Conservation (phyloP, 441 rosid species). For the Populus hybrid region DNA sequence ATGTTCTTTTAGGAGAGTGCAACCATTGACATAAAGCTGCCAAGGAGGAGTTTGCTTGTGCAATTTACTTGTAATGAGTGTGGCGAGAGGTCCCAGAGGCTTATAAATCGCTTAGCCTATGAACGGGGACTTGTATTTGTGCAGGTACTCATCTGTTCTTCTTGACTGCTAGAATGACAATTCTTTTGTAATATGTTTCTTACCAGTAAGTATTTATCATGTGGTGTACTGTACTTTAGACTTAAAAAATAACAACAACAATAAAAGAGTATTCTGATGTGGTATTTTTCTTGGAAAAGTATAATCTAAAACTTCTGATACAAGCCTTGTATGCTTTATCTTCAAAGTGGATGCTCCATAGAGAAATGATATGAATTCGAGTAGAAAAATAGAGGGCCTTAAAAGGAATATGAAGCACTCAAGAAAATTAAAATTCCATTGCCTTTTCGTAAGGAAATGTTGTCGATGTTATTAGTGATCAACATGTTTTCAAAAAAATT, state of each 20-base stretch:
- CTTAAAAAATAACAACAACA: background rate
- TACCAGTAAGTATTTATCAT: background rate
- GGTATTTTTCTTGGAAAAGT: background rate
- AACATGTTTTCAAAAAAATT: background rate
- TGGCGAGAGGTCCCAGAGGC: slow-evolving; percentile 80
- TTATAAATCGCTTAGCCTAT: slow-evolving; percentile 73
- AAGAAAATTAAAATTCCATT: background rate
- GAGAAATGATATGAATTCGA: background rate
- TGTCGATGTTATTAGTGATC: background rate
- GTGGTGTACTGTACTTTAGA: background rate
- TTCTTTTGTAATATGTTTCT: slow-evolving; percentile 9
- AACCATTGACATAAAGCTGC: slow-evolving; percentile 57
- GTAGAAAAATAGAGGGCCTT: background rate
- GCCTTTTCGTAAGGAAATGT: background rate
- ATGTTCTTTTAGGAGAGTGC: slow-evolving; percentile 35
- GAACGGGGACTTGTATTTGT: slow-evolving; percentile 81
- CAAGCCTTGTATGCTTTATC: background rate
- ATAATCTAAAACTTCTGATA: background rate
- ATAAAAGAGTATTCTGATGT: background rate
- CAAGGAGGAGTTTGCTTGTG: slow-evolving; percentile 78
- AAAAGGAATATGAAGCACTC: background rate
- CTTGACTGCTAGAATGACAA: slow-evolving; percentile 2
- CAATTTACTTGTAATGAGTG: slow-evolving; percentile 76
- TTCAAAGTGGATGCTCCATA: background rate
- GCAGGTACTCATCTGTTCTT: slow-evolving; percentile 44